These are phyloP conservation scores for Kuraishia ogatae DNA, from an alignment of 805 yeast genomes.

Conservation along the genomic window DNA sequence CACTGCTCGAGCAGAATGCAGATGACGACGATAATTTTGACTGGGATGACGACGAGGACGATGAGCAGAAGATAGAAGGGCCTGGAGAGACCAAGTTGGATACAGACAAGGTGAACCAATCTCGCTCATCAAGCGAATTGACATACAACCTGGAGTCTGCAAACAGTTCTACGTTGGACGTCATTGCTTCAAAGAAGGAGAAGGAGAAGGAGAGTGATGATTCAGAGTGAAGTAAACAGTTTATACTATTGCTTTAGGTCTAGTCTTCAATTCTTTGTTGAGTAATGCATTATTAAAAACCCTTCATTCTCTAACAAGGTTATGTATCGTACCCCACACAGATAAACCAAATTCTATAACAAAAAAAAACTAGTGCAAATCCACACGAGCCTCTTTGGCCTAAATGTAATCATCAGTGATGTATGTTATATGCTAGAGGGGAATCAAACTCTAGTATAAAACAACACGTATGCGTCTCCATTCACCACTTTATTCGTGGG, in stretches of 20 bases:
- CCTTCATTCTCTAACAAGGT: too few species aligned
- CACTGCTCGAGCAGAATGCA: slow-evolving; percentile 36
- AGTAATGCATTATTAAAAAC: too few species aligned
- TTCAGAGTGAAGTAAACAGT: background rate
- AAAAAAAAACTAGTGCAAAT: too few species aligned
- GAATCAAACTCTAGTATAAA: slow-evolving; percentile 43
- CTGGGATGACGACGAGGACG: slow-evolving; percentile 45
- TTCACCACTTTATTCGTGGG: slow-evolving; percentile 48
- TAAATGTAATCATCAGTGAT: background rate
- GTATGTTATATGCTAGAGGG: background rate
- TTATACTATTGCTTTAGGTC: too few species aligned
- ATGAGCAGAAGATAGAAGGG: slow-evolving; percentile 17
- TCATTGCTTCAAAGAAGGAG: slow-evolving; percentile 11
- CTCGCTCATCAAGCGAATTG: slow-evolving; percentile 28
- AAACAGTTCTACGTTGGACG: slow-evolving; percentile 25
- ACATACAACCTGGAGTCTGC: slow-evolving; percentile 31
- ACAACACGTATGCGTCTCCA: slow-evolving; percentile 74
- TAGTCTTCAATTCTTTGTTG: too few species aligned
- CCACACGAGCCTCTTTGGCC: too few species aligned
- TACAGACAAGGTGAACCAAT: slow-evolving; percentile 7
- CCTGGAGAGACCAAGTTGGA: background rate
- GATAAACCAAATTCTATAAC: too few species aligned
- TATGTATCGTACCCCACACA: too few species aligned
- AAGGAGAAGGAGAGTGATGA: slow-evolving; percentile 5
- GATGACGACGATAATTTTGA: slow-evolving; percentile 30